phyloP scores from a whole-genome alignment of 768 basidiomycete genomes.

The Thelephora aurantiotincta region DNA sequence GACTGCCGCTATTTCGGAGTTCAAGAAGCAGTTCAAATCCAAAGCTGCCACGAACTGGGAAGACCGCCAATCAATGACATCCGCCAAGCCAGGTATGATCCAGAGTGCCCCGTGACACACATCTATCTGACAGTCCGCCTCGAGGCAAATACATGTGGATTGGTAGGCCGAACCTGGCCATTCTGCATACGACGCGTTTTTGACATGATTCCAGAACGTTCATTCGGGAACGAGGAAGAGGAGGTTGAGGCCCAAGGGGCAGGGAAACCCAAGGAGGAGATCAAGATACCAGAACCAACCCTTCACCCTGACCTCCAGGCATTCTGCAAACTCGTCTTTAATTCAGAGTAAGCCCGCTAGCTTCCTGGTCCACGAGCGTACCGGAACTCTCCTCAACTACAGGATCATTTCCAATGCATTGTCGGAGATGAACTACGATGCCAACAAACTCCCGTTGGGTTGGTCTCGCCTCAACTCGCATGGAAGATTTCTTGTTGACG shows the following conservation, averaged over 20 bases:
- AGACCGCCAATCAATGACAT: conserved; percentile 29
- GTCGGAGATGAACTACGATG: conserved; percentile 54
- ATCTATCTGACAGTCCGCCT: too few species aligned
- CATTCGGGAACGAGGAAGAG: conserved; percentile 34
- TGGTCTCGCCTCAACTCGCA: neutral
- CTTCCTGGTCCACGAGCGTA: neutral
- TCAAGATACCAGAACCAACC: conserved; percentile 29
- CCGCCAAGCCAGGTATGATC: conserved; percentile 19
- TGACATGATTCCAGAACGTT: conserved; percentile 25
- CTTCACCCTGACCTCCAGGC: conserved; percentile 31
- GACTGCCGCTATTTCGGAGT: conserved; percentile 28
- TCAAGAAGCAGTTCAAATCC: conserved; percentile 45
- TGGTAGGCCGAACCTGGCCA: conserved; percentile 19
- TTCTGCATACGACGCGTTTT: neutral
- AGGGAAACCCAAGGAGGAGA: conserved; percentile 17
- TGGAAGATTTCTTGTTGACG: neutral
- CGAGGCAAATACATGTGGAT: conserved; percentile 48
- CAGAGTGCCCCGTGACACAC: too few species aligned
- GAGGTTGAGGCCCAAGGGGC: conserved; percentile 13
- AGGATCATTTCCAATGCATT: conserved; percentile 40
- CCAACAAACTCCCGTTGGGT: conserved; percentile 49
- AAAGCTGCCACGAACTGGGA: conserved; percentile 41
- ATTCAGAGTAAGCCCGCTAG: conserved; percentile 22
- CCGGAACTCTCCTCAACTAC: neutral
- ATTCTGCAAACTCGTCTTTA: conserved; percentile 39